A percentile compares a stretch with the other conserved stretches of the same genome.
phyloP scores from a whole-genome alignment of 2,329 filamentous ascomycete species.

The Pseudogymnoascus verrucosus region DNA sequence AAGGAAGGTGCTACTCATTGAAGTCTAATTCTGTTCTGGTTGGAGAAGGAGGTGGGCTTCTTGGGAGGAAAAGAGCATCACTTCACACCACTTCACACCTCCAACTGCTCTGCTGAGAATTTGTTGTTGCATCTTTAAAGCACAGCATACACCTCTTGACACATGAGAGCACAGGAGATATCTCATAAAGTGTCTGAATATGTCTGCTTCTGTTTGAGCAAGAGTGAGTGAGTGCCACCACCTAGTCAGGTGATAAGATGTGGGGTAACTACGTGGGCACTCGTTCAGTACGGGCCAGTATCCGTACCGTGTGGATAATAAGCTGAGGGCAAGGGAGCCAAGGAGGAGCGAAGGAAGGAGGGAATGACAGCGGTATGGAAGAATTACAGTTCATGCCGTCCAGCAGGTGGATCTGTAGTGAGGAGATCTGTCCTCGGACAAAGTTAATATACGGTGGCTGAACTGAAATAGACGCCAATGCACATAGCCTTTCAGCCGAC shows the following conservation, averaged over 20 bases:
- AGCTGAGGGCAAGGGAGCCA: not conserved
- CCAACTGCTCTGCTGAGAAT: not conserved
- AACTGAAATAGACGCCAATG: not conserved
- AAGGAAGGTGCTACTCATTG: not conserved
- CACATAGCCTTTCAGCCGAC: constrained; percentile 3
- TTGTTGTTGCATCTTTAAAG: not conserved
- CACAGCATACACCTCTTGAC: not conserved
- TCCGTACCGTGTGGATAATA: not conserved
- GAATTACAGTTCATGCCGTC: not conserved
- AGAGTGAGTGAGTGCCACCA: not conserved
- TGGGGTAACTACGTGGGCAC: not conserved
- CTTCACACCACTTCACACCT: not conserved
- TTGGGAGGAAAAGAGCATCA: not conserved
- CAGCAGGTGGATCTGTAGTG: not conserved
- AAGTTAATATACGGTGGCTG: not conserved
- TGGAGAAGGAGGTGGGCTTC: not conserved
- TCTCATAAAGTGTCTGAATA: not conserved
- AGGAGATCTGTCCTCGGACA: constrained; percentile 5
- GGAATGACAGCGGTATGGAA: not conserved
- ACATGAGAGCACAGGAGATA: not conserved
- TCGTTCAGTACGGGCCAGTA: not conserved
- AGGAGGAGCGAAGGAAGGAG: not conserved
- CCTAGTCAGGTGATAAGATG: not conserved
- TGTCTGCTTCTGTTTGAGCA: not conserved
- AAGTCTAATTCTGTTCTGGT: not conserved